These are phyloP conservation scores for Kwoniella shandongensis DNA, from an alignment of 768 basidiomycete species.

Conservation along the genomic window DNA sequence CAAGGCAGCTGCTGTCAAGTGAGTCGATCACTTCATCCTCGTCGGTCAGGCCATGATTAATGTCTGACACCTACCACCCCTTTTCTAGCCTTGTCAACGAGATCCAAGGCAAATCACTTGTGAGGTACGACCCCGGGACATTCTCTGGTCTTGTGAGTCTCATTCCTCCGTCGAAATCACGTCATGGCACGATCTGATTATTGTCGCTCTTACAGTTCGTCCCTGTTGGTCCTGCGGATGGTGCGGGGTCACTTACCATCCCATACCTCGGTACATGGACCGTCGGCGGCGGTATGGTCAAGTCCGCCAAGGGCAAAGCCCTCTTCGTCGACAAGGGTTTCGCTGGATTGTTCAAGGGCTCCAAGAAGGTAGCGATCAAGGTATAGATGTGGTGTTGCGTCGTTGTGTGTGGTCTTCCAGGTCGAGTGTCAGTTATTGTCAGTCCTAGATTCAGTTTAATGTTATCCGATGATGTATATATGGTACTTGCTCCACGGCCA, in stretches of 20 bases:
- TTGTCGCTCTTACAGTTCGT: slow-evolving; percentile 31
- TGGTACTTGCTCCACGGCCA: too few relatives aligned
- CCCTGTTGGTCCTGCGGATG: slow-evolving; percentile 27
- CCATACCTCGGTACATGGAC: slow-evolving; percentile 83
- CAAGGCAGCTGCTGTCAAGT: slow-evolving; percentile 30
- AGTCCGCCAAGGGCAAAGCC: slow-evolving; percentile 79
- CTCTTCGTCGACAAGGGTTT: slow-evolving; percentile 73
- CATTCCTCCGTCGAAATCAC: slow-evolving; percentile 40
- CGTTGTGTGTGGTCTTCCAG: too few relatives aligned
- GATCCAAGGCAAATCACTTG: slow-evolving; percentile 21
- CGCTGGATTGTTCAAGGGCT: slow-evolving; percentile 67
- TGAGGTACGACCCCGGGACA: slow-evolving; percentile 59
- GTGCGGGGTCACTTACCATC: slow-evolving; percentile 28
- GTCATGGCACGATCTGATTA: too few relatives aligned
- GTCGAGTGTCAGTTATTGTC: too few relatives aligned
- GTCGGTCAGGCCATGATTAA: background rate
- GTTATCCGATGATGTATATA: too few relatives aligned
- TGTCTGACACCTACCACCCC: too few relatives aligned
- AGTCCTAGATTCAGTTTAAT: too few relatives aligned
- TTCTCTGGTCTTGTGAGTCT: slow-evolving; percentile 76
- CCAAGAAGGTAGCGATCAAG: slow-evolving; percentile 22
- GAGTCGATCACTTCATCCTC: slow-evolving; percentile 4
- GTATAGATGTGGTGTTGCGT: background rate
- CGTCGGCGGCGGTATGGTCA: slow-evolving; percentile 91
- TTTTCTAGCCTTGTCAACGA: slow-evolving; percentile 30